phyloP scores from a whole-genome alignment of 106 monocot species.

The Xerophyta viscosa region DNA sequence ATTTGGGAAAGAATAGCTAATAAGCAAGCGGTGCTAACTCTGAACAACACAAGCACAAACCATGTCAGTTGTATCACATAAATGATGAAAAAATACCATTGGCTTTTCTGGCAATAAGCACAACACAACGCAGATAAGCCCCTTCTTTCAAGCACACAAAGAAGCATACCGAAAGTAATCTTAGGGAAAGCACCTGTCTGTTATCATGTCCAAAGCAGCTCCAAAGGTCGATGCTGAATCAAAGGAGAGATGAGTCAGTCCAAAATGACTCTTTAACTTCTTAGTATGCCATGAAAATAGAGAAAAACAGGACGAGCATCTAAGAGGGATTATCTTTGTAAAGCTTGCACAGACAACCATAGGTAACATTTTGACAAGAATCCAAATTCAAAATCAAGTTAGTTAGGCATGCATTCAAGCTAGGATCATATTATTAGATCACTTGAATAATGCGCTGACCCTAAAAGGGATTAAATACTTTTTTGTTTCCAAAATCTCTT shows the following conservation, averaged over 20 bases:
- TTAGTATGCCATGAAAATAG: too few relatives aligned
- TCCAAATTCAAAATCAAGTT: too few relatives aligned
- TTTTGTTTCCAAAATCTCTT: too few relatives aligned
- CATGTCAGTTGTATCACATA: neutral
- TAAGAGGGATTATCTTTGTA: too few relatives aligned
- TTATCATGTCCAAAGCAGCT: slow-evolving; percentile 95
- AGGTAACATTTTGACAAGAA: too few relatives aligned
- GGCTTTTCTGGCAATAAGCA: neutral
- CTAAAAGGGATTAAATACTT: too few relatives aligned
- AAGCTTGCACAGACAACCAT: too few relatives aligned
- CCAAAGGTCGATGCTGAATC: slow-evolving; percentile 89
- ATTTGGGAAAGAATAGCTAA: slow-evolving; percentile 75
- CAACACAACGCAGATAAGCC: neutral
- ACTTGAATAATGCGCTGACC: too few relatives aligned
- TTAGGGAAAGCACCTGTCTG: slow-evolving; percentile 61
- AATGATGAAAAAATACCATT: neutral
- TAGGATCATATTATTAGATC: too few relatives aligned
- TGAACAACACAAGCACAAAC: slow-evolving; percentile 22
- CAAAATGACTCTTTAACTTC: too few relatives aligned
- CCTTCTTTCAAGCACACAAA: neutral
- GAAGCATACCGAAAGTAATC: slow-evolving; percentile 5
- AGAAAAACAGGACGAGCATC: neutral
- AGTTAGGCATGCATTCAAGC: too few relatives aligned
- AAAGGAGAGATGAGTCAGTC: neutral
- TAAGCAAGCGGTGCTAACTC: slow-evolving; percentile 92